Base-by-base conservation (phyloP, 768 basidiomycete genomes). In the Auriculariales sp. region DNA sequence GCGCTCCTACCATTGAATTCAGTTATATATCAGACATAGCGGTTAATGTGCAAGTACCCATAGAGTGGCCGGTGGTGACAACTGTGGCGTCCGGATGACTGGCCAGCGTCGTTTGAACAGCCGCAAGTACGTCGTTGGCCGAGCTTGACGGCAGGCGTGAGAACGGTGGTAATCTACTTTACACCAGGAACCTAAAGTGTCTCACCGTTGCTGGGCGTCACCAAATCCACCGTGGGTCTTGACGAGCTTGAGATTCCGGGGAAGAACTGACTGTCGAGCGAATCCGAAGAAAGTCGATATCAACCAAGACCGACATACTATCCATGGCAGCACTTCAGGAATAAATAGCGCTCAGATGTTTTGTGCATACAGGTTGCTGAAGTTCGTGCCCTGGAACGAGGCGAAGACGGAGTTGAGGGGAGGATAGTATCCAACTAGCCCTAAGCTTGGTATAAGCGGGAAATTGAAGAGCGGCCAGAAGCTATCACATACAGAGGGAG, bases 351-450 rank as follows among this genome's bases (percentile, higher is more conserved):
- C n/a, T n/a, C n/a, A n/a, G 39, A 24, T 11, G 2, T 17, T 29
- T 14, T 3, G 12, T 10, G 49, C 62, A 48, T 29, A 67, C 67
- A 68, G 34, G 35, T 63, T 22, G 10, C 28, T 46, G 14, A 63
- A 54, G 45, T 70, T 54, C 7, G 68, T 69, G 7, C 68, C 68
- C 49, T 68, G 64, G 39, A 24, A 25, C 19, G 22, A 19, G 15
- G 27, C 39, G 5, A 44, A 10, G 29, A 68, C 68, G 3, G 59
- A 61, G 9, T 58, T 48, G 27, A 70, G 56, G 1, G 53, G 58
- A 0, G 73, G 67, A 49, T 71, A 71, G 52, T 64, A 77, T n/a
- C 75, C 75, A 27, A 77, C 75, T 48, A 63, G 75, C 74, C 74
- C 75, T 76, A n/a, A n/a, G n/a, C n/a, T n/a, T n/a, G n/a, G n/a